Evolutionary conservation across 805 yeast genomes (phyloP), one percentile per base, ranked within the genome.

Genomic region (Saccharomycopsis vini): DNA sequence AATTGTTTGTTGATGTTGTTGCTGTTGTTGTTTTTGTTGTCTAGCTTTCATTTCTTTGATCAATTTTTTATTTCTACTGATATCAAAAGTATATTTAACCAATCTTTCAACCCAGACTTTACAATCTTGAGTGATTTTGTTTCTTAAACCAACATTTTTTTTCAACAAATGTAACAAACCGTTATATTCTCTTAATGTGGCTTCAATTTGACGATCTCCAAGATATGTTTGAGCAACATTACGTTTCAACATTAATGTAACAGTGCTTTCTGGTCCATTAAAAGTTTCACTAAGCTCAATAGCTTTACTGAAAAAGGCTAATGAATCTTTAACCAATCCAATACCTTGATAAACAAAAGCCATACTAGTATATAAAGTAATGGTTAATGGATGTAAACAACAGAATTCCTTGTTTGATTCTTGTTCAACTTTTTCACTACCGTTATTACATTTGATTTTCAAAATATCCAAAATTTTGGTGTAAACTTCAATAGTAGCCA

Each of bases 191-290:
- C 69, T 75, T 42, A 73, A 61, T 0, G 95, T 79, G 20, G 67
- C 73, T 41, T 69, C 66, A 54, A 71, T 70, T 46, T 78, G 77
- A 36, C 71, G 69, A 23, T 61, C 52, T 24, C 73, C 62, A 28
- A 81, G 73, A 41, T 75, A 70, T 36, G 77, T 60, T 55, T 81
- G 81, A n/a, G 72, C 59, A 60, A 90, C 85, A 65, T 78, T 84
- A 9, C 33, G 9, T 52, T 73, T 72, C 50, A 82, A 65, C 50
- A 76, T 68, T 19, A 79, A 95, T 22, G 81, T 71, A 44, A 78
- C 71, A 52, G 75, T 76, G 12, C 82, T 71, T 10, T 69, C 64
- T 15, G 63, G 72, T 39, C 89, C 92, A 56, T 75, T 75, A 37
- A 74, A 53, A 21, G 61, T 50, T 15, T 60, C 57, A 46, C 82